A percentile compares a stretch with the other conserved stretches of the same genome.
These are phyloP conservation scores for Apiotrichum porosum DNA, from an alignment of 1,284 basidiomycete genomes.

Conservation along the genomic window DNA sequence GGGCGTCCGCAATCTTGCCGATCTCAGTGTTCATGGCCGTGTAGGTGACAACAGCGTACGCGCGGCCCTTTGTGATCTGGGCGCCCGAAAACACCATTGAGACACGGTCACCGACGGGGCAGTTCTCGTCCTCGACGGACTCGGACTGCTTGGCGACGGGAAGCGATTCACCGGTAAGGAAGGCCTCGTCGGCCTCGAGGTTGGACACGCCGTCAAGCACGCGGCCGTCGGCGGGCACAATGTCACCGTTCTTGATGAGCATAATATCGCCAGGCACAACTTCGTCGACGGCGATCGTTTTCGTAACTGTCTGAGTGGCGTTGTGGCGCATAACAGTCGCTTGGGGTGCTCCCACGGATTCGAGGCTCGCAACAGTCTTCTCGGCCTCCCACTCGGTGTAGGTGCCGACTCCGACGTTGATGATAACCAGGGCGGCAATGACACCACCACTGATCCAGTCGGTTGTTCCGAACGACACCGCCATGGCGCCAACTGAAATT, in stretches of 20 bases:
- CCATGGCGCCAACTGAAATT: constrained; percentile 56
- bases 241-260: constrained; percentile 57
- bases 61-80: constrained; percentile 63
- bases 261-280: constrained; percentile 64
- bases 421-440: constrained; percentile 59
- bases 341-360: constrained; percentile 55
- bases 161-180: constrained; percentile 66
- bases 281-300: constrained; percentile 56
- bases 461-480: constrained; percentile 60
- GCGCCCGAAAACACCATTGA: constrained; percentile 56
- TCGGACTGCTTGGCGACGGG: constrained; percentile 59
- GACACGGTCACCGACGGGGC: constrained; percentile 53
- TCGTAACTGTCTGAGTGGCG: constrained; percentile 30
- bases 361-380: constrained; percentile 50
- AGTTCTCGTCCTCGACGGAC: constrained; percentile 45
- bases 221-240: constrained; percentile 59
- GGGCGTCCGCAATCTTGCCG: constrained; percentile 56
- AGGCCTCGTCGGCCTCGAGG: constrained; percentile 61
- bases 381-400: constrained; percentile 51
- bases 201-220: constrained; percentile 51
- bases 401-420: constrained; percentile 53
- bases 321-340: constrained; percentile 56
- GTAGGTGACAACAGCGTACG: constrained; percentile 56
- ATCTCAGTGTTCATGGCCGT: constrained; percentile 67
- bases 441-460: constrained; percentile 64